Conservation (phyloP, 1,284 basidiomycete genomes). For the Pseudozyma sp. region DNA sequence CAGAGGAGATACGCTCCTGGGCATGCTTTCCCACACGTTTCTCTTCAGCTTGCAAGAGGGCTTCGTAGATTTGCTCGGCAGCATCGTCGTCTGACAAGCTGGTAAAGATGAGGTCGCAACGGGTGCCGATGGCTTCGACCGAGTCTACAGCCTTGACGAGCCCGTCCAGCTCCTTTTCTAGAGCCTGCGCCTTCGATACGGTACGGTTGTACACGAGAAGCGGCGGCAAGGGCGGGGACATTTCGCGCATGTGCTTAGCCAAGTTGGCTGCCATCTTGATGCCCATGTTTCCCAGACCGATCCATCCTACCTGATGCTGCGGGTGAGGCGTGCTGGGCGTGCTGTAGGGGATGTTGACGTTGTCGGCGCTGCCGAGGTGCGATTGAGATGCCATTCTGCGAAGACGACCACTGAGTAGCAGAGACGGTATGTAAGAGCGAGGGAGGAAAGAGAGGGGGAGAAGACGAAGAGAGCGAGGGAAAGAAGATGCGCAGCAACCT, state of each 20-base stretch:
- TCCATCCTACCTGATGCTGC: constrained; percentile 55
- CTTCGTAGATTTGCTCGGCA: constrained; percentile 77
- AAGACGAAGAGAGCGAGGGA: background rate
- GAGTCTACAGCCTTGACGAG: constrained; percentile 74
- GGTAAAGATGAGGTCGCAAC: constrained; percentile 85
- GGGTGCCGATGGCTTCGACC: constrained; percentile 74
- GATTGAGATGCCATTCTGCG: constrained; percentile 27
- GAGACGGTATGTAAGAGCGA: background rate
- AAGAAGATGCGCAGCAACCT: background rate
- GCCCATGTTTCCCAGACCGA: constrained; percentile 74
- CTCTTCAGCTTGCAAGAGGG: constrained; percentile 73
- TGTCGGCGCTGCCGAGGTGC: constrained; percentile 16
- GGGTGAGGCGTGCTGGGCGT: constrained; percentile 51
- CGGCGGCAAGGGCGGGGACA: constrained; percentile 47
- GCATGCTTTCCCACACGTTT: constrained; percentile 67
- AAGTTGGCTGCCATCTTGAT: constrained; percentile 80
- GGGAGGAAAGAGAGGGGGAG: background rate
- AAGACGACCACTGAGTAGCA: background rate
- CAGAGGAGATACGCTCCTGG: constrained; percentile 52
- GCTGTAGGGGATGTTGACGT: constrained; percentile 50
- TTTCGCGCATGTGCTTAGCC: constrained; percentile 71
- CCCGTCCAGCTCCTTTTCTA: constrained; percentile 73
- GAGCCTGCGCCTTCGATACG: constrained; percentile 73
- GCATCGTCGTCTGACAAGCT: constrained; percentile 80
- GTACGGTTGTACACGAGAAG: constrained; percentile 77